Base-by-base conservation (phyloP, 768 basidiomycete genomes). In the Agaricus subrufescens region DNA sequence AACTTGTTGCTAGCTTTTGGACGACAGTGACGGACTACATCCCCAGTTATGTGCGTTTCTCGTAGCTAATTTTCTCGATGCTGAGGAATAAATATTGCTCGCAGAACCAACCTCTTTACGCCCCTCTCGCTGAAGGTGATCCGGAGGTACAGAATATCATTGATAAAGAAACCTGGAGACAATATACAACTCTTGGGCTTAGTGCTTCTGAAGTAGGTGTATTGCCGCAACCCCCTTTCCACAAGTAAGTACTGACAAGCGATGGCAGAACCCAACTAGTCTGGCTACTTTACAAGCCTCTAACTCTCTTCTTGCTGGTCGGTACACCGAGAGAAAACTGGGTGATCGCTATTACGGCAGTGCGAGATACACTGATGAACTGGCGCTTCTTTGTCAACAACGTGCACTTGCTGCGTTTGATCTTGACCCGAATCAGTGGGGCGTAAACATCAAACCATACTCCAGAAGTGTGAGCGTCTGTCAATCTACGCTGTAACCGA, bases 391-490 rank as follows among this genome's bases (percentile, higher is more conserved):
- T 56, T 94, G 92, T 78, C 93, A 93, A 71, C 86, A 94, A 74
- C 93, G 97, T 67, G 97, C 97, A 31, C 84, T 99, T 62, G 75
- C 89, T 72, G 96, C 96, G 3, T 99, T 98, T 84, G 85, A 92
- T 79, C 89, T 98, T 61, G 94, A 98, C 75, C 83, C 91, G 40
- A 78, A 75, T 46, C 84, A 86, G 72, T 98, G 97, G 97, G 96
- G 96, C 63, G 94, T 99, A 73, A 98, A 98, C 68, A 97, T 99
- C 56, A 97, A 99, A 74, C 97, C 97, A 4, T 99, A 98, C 75
- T 97, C 94, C 64, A 92, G 92, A 57, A 86, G 84, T 60, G 88
- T 92, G 67, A 69, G 88, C 82, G 40, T 15, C 19, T 42, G 12
- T 14, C 12, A 19, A 14, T 12, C 19, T 42, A 42, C 27, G 19